phyloP scores from a whole-genome alignment of 495 filamentous ascomycete species.

The Cercophora sp. region DNA sequence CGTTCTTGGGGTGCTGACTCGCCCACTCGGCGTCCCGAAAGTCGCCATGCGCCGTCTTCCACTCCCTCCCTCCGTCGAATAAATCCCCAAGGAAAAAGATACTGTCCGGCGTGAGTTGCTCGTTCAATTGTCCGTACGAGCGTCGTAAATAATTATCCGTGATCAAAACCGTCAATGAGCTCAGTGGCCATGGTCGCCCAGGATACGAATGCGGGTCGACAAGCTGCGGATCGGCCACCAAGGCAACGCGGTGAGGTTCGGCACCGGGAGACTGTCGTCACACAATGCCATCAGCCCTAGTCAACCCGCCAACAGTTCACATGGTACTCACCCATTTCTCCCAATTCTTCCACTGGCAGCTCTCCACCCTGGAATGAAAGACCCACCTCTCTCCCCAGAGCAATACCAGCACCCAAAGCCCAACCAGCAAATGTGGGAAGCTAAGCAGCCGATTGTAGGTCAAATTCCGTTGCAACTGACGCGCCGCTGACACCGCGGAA shows the following conservation, averaged over 20 bases:
- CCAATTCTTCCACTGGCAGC: conserved; percentile 83
- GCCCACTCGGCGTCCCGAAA: conserved; percentile 60
- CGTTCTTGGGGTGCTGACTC: conserved; percentile 43
- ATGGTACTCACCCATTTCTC: conserved; percentile 75
- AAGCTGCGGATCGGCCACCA: conserved; percentile 95
- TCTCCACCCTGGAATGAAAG: conserved; percentile 61
- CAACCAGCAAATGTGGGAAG: conserved; percentile 61
- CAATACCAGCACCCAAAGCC: conserved; percentile 70
- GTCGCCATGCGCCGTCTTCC: conserved; percentile 61
- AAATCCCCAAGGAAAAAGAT: conserved; percentile 90
- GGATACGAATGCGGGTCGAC: conserved; percentile 97
- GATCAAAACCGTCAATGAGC: conserved; percentile 69
- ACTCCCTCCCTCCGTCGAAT: conserved; percentile 95
- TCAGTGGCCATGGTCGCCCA: conserved; percentile 85
- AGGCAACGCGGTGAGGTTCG: conserved; percentile 76
- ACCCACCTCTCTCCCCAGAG: conserved; percentile 85
- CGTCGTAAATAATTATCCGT: conserved; percentile 87
- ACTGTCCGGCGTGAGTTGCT: conserved; percentile 69
- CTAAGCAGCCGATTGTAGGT: conserved; percentile 47
- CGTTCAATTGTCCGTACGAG: conserved; percentile 68
- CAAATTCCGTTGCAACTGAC: conserved; percentile 38
- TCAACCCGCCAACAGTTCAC: neutral
- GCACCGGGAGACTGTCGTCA: conserved; percentile 62
- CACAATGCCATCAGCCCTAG: neutral
- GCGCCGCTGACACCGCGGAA: conserved; percentile 21